Conservation (phyloP, 495 filamentous ascomycete genomes). For the Rhypophila decipiens region DNA sequence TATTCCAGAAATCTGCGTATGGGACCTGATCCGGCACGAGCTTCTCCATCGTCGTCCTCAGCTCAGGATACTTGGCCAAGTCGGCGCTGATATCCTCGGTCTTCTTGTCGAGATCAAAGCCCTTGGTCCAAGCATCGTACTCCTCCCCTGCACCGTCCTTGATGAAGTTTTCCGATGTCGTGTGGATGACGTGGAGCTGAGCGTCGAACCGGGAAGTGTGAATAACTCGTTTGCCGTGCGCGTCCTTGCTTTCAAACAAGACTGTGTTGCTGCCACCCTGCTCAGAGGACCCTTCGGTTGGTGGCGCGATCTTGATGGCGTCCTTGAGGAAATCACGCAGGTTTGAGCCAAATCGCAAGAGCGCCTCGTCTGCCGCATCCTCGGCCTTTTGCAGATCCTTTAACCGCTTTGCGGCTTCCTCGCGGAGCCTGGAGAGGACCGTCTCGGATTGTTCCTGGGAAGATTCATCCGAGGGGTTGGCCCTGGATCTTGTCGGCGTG, state of each 20-base stretch:
- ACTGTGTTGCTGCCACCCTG: conserved; percentile 34
- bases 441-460: conserved; percentile 63
- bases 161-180: conserved; percentile 73
- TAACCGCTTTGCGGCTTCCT: conserved; percentile 75
- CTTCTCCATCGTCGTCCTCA: conserved; percentile 90
- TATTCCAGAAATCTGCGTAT: conserved; percentile 85
- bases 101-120: conserved; percentile 75
- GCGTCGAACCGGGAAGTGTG: conserved; percentile 93
- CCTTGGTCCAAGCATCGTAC: conserved; percentile 66
- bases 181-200: conserved; percentile 91
- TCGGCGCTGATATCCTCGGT: conserved; percentile 80
- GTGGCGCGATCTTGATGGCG: conserved; percentile 81
- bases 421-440: conserved; percentile 74
- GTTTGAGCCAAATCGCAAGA: conserved; percentile 87
- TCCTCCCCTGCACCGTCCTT: conserved; percentile 71
- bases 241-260: conserved; percentile 87
- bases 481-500: conserved; percentile 34
- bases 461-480: conserved; percentile 43
- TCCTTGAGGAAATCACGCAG: conserved; percentile 86
- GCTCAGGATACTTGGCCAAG: conserved; percentile 80
- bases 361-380: conserved; percentile 94
- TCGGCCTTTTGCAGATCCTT: conserved; percentile 92
- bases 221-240: conserved; percentile 81
- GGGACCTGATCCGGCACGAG: conserved; percentile 84
- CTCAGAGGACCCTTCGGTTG: conserved; percentile 25